These are phyloP conservation scores for Achaetomiella virescens DNA, from an alignment of 495 filamentous ascomycete species.

Conservation along the genomic window DNA sequence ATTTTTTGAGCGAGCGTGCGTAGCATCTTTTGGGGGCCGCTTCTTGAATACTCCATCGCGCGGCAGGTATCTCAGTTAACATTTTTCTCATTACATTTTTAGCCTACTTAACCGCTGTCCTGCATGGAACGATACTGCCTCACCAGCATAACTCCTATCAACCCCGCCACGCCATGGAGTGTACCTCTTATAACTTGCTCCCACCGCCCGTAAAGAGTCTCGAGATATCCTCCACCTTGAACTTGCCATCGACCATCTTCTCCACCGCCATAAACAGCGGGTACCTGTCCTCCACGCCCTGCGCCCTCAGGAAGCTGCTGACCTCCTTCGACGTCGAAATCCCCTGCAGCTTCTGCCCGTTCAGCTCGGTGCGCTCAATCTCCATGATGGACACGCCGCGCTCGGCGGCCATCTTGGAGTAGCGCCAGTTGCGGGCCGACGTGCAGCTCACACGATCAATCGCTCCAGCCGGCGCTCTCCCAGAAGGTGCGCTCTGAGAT, in stretches of 20 bases:
- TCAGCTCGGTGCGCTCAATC: conserved; percentile 82
- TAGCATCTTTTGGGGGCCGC: background rate
- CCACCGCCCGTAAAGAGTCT: conserved; percentile 40
- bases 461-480: conserved; percentile 91
- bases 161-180: background rate
- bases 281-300: conserved; percentile 73
- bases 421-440: conserved; percentile 88
- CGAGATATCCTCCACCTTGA: conserved; percentile 57
- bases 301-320: conserved; percentile 73
- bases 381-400: conserved; percentile 72
- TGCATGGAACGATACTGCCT: background rate
- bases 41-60: too few species aligned
- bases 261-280: conserved; percentile 87
- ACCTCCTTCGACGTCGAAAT: conserved; percentile 89
- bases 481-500: conserved; percentile 81
- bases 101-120: background rate
- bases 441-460: conserved; percentile 92
- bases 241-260: conserved; percentile 53
- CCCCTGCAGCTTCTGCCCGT: conserved; percentile 95
- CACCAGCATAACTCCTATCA: background rate
- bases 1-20: background rate
- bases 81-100: background rate
- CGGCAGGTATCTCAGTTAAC: background rate
- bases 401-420: conserved; percentile 82
- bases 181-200: conserved; percentile 11